phyloP scores from a whole-genome alignment of 257 asterid genomes.

The Ocimum tenuiflorum region DNA sequence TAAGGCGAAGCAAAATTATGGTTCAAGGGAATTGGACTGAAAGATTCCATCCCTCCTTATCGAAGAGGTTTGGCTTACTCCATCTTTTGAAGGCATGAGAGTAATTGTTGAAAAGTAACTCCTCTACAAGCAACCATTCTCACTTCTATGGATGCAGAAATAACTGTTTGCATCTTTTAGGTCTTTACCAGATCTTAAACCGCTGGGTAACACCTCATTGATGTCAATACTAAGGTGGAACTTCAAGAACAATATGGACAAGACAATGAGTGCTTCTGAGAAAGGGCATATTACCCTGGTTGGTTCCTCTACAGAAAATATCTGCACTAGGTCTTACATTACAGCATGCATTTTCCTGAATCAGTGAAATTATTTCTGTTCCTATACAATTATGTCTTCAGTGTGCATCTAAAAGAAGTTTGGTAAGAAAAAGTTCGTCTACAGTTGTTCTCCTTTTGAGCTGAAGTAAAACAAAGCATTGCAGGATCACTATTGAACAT shows the following conservation, averaged over 20 bases:
- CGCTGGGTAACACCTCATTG: constrained; percentile 61
- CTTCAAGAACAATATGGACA: constrained; percentile 68
- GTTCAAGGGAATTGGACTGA: neutral
- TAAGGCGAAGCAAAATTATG: neutral
- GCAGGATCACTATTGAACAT: neutral
- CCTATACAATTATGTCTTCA: neutral
- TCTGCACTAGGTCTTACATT: neutral
- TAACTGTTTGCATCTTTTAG: constrained; percentile 33
- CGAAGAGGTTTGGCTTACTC: too few relatives aligned
- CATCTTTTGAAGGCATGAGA: neutral
- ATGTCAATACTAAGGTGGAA: constrained; percentile 72
- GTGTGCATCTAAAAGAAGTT: constrained; percentile 14
- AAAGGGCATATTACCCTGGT: constrained; percentile 75
- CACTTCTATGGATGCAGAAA: constrained; percentile 13
- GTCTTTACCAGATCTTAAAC: constrained; percentile 63
- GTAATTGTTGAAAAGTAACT: neutral
- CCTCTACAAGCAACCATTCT: neutral
- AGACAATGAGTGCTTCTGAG: constrained; percentile 71
- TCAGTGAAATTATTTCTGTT: neutral
- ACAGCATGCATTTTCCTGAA: constrained; percentile 18
- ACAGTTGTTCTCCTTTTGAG: neutral
- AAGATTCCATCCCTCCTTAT: too few relatives aligned
- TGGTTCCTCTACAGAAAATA: constrained; percentile 25
- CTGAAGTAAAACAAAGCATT: constrained; percentile 4
- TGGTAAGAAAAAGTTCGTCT: neutral